phyloP scores from a whole-genome alignment of 2,329 filamentous ascomycete genomes.

The Microsporum audouinii region DNA sequence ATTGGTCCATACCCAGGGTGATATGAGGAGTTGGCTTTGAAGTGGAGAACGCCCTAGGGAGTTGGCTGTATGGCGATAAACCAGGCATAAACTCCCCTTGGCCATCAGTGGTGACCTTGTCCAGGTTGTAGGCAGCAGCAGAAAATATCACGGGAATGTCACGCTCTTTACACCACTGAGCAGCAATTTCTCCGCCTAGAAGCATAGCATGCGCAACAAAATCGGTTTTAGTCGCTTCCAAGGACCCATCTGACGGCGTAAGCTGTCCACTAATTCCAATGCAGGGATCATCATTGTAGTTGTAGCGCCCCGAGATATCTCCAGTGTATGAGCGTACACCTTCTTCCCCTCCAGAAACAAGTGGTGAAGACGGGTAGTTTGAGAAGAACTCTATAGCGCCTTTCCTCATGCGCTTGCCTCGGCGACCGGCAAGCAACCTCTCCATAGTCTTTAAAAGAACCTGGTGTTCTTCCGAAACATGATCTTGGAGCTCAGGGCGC shows the following conservation, averaged over 20 bases:
- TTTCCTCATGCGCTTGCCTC: conserved; percentile 26
- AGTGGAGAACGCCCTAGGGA: conserved; percentile 33
- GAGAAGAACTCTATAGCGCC: conserved; percentile 28
- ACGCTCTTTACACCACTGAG: conserved; percentile 41
- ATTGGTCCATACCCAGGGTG: conserved; percentile 42
- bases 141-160: conserved; percentile 42
- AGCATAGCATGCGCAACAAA: conserved; percentile 44
- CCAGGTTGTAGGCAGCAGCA: conserved; percentile 27
- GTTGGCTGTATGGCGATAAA: conserved; percentile 1
- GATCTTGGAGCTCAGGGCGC: conserved; percentile 19
- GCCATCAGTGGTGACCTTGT: conserved; percentile 23
- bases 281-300: conserved; percentile 25
- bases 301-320: conserved; percentile 21
- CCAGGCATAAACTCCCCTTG: conserved; percentile 29
- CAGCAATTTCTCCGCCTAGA: conserved; percentile 42
- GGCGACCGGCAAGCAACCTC: conserved; percentile 31
- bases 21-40: conserved; percentile 40
- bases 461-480: conserved; percentile 25
- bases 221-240: conserved; percentile 29
- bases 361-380: conserved; percentile 10
- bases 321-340: conserved; percentile 21
- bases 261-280: conserved; percentile 26
- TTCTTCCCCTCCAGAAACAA: conserved; percentile 19
- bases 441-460: conserved; percentile 26
- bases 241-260: conserved; percentile 28